Base-by-base conservation (phyloP, 176 grass and related monocot species). In the Thalia dealbata region DNA sequence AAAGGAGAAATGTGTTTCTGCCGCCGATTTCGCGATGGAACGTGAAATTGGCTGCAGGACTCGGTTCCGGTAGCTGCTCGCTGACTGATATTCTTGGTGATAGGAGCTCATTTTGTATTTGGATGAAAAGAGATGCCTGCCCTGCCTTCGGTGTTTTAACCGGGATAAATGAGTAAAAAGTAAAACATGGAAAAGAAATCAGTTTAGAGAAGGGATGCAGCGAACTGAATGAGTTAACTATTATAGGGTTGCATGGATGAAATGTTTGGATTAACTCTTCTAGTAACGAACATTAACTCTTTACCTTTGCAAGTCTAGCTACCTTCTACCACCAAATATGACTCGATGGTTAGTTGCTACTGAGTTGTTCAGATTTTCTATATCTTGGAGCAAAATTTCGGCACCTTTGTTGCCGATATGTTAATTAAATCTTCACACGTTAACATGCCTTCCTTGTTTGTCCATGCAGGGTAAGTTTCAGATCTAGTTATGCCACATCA, bases 401-500 rank as follows among this genome's bases (percentile, higher is more conserved):
- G 14, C 24, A 15, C 6, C 16, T 58, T 7, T 22, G 9, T 29
- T 16, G 22, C 10, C 23, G 1, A 11, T 23, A 9, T 44, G 13
- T 23, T 68, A 18, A 42, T 23, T 10, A 14, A 19, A 68, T 68
- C 7, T 44, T 68, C 35, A 68, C 43, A 18, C 61, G 2, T 63
- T 28, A 63, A 28, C 21, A 58, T 58, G 54, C 16, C 54, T 67
- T 32, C 62, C 26, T 67, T 44, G 16, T 76, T 76, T 30, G 13
- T 35, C 2, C 46, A 35, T 63, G 52, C 62, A 90, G 92, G 78
- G 24, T 78, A 48, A 83, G 81, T 10, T 81, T 87, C 70, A 84
- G 61, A 81, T 81, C 84, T n/a, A 79, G 76, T 70, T 86, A 88
- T 44, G 76, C 85, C 7, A 75, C 95, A 23, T 73, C 93, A 26